A percentile compares a stretch with the other conserved stretches of the same genome.
Conservation (phyloP, 1,284 basidiomycete species). For the Trametes sp. region DNA sequence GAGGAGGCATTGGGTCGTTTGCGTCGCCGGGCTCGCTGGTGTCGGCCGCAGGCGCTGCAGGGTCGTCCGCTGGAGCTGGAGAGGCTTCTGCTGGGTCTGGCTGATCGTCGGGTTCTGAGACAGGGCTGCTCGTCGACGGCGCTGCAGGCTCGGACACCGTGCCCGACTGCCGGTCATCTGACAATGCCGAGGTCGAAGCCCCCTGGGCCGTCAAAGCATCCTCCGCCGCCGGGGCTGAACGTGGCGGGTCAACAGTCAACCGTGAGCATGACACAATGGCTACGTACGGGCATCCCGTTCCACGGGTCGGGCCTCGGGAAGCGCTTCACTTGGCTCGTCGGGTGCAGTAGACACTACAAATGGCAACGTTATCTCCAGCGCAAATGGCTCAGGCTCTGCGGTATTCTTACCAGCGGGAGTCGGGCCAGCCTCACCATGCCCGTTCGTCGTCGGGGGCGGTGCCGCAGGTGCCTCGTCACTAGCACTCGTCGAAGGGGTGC, state of each 20-base stretch:
- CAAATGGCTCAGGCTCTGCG: constrained; percentile 10
- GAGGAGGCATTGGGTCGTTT: constrained; percentile 26
- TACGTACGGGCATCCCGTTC: constrained; percentile 19
- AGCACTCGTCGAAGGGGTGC: constrained; percentile 2
- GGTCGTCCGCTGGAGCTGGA: neutral
- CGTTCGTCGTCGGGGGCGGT: constrained; percentile 2
- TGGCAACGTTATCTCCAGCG: constrained; percentile 20
- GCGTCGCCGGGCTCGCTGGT: constrained; percentile 8
- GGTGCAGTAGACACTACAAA: constrained; percentile 17
- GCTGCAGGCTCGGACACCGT: constrained; percentile 9
- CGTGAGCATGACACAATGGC: constrained; percentile 2
- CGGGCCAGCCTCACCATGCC: neutral
- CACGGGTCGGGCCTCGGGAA: constrained; percentile 4
- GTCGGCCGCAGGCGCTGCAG: constrained; percentile 1
- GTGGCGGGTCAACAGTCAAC: constrained; percentile 11
- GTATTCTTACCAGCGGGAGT: constrained; percentile 7
- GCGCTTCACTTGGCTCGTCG: constrained; percentile 10
- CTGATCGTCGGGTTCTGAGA: constrained; percentile 13
- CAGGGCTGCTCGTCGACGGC: neutral
- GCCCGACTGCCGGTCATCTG: constrained; percentile 14
- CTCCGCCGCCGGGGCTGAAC: constrained; percentile 16
- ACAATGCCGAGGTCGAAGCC: constrained; percentile 15
- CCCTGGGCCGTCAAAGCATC: constrained; percentile 11
- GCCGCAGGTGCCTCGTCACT: constrained; percentile 9
- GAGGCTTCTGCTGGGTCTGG: neutral